Conservation (phyloP, 2,329 filamentous ascomycete genomes). For the Alternaria gaisen region DNA sequence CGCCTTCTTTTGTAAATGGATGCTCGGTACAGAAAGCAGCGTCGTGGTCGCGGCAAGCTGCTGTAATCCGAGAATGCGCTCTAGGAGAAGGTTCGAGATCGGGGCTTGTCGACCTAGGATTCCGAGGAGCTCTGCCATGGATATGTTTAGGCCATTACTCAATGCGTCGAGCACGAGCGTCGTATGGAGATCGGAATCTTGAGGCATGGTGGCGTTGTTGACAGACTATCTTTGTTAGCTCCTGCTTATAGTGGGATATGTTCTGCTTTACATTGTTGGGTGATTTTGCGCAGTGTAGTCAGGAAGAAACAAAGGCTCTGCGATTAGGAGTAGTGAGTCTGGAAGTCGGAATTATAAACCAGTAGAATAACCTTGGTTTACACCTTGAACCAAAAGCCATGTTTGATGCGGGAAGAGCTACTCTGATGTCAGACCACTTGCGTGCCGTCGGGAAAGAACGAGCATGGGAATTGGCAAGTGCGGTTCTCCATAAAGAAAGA, state of each 20-base stretch:
- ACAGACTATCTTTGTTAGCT: background rate
- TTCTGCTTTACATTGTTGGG: background rate
- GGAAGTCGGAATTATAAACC: background rate
- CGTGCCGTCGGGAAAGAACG: background rate
- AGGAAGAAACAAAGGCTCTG: background rate
- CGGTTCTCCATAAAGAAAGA: background rate
- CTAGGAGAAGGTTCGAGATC: constrained; percentile 10
- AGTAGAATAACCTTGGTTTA: background rate
- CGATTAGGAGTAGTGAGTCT: background rate
- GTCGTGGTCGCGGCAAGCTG: background rate
- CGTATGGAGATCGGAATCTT: background rate
- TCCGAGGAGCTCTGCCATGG: constrained; percentile 8
- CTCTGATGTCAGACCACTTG: background rate
- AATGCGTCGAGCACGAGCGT: constrained; percentile 11
- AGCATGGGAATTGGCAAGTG: background rate
- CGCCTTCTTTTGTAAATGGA: background rate
- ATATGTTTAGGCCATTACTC: constrained; percentile 9
- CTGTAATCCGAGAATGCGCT: background rate
- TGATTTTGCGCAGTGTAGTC: background rate
- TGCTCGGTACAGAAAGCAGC: background rate
- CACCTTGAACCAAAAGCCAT: background rate
- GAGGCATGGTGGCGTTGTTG: background rate
- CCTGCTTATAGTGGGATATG: background rate
- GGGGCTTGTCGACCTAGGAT: constrained; percentile 10
- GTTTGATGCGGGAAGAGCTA: background rate